Percentiles rank a stretch among this genome's conserved stretches.
Evolutionary conservation across 169 alveolate species (phyloP).

Genomic region (Eimeria tenella): DNA sequence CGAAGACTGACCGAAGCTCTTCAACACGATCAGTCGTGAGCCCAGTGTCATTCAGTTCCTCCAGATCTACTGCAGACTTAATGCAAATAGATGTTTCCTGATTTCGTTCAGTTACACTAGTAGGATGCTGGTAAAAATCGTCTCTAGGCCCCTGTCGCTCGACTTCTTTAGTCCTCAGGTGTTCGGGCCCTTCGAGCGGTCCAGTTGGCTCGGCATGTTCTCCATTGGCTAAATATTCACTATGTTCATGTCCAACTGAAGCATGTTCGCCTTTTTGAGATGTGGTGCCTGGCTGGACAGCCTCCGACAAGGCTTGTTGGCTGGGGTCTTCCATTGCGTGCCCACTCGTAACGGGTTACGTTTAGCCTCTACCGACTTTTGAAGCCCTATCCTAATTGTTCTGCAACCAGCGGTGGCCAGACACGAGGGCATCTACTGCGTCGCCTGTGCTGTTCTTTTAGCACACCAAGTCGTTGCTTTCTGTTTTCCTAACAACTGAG

Average conservation of each 20-base stretch:
- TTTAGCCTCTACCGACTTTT: not conserved
- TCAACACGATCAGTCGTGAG: constrained; percentile 91
- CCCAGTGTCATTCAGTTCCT: constrained; percentile 85
- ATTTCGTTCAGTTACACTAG: not conserved
- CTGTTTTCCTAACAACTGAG: too few relatives aligned
- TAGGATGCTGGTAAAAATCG: constrained; percentile 53
- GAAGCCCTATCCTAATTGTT: not conserved
- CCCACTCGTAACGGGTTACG: not conserved
- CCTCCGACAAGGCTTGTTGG: constrained; percentile 26
- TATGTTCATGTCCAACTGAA: not conserved
- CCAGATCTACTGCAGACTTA: not conserved
- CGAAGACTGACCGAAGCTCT: constrained; percentile 85
- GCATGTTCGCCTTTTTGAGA: not conserved
- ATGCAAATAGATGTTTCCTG: constrained; percentile 11
- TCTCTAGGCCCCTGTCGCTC: constrained; percentile 39
- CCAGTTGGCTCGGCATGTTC: not conserved
- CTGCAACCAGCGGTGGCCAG: too few relatives aligned
- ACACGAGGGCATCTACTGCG: too few relatives aligned
- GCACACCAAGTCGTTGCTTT: too few relatives aligned
- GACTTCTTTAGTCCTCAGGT: constrained; percentile 10
- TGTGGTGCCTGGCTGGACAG: not conserved
- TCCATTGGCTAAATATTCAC: not conserved
- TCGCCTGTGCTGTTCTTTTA: too few relatives aligned
- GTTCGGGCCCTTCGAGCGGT: constrained; percentile 48
- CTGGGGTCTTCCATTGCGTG: constrained; percentile 41